Evolutionary conservation across 2,329 filamentous ascomycete genomes (phyloP).

Genomic region (Coniochaeta prunicola): DNA sequence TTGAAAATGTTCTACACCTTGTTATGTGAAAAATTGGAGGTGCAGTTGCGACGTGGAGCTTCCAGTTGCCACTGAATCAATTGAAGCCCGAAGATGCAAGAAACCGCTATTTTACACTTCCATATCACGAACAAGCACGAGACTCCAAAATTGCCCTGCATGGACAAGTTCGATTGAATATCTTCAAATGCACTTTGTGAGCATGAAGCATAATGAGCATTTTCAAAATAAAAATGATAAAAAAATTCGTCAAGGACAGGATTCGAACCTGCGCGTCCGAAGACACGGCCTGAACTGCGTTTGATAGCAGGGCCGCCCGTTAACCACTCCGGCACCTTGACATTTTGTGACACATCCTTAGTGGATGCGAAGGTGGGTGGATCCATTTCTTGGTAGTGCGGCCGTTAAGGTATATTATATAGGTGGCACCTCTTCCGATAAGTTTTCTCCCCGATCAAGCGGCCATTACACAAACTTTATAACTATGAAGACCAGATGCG

Average conservation of each 20-base stretch:
- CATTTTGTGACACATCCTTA: not conserved
- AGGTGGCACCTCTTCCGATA: not conserved
- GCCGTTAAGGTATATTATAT: not conserved
- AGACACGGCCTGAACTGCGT: slow-evolving; percentile 1
- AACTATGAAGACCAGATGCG: too few species aligned
- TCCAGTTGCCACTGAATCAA: not conserved
- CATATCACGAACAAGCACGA: too few species aligned
- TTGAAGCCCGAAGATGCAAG: too few species aligned
- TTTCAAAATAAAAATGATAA: not conserved
- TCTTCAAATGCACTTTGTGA: too few species aligned
- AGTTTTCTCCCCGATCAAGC: not conserved
- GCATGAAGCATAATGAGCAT: not conserved
- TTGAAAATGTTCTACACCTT: not conserved
- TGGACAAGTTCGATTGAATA: too few species aligned
- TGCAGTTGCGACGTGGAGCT: not conserved
- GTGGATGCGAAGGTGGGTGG: not conserved
- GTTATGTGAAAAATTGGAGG: not conserved
- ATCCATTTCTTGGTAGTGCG: not conserved
- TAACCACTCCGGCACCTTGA: slow-evolving; percentile 4
- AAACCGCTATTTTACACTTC: too few species aligned
- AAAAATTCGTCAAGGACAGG: slow-evolving; percentile 1
- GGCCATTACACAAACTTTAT: too few species aligned
- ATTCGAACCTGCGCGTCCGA: slow-evolving; percentile 3
- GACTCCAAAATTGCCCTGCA: too few species aligned
- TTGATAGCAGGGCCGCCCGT: slow-evolving; percentile 3